These are phyloP conservation scores for Lantana camara DNA, from an alignment of 257 asterid genomes.

Conservation along the genomic window DNA sequence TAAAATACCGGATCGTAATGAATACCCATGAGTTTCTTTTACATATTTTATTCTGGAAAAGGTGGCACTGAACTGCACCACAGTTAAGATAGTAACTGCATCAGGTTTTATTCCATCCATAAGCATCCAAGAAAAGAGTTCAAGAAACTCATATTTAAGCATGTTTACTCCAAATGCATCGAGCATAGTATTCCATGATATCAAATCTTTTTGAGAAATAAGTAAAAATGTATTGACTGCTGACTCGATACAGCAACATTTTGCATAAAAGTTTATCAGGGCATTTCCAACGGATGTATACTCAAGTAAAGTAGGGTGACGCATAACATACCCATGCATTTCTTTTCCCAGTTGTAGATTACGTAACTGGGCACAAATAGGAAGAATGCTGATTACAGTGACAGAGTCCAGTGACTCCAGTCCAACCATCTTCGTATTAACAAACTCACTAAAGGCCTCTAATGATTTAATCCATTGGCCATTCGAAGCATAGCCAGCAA, in stretches of 20 bases:
- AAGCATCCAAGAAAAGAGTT: constrained; percentile 52
- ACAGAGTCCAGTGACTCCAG: constrained; percentile 67
- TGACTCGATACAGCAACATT: constrained; percentile 48
- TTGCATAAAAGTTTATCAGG: constrained; percentile 67
- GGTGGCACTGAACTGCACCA: constrained; percentile 46
- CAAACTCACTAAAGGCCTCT: constrained; percentile 45
- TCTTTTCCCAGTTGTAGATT: constrained; percentile 65
- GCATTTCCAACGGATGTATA: constrained; percentile 70
- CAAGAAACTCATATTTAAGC: constrained; percentile 46
- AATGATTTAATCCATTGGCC: constrained; percentile 61
- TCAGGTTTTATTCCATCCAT: constrained; percentile 60
- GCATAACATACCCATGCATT: constrained; percentile 67
- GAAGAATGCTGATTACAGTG: constrained; percentile 70
- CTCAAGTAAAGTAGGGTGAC: constrained; percentile 41
- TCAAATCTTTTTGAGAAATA: constrained; percentile 56
- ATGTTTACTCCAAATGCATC: constrained; percentile 58
- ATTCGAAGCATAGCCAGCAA: constrained; percentile 67
- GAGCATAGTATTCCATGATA: constrained; percentile 85
- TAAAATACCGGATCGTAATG: constrained; percentile 48
- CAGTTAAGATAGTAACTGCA: constrained; percentile 58
- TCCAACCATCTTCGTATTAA: constrained; percentile 34
- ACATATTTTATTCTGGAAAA: constrained; percentile 45
- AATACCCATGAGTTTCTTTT: constrained; percentile 77
- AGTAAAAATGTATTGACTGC: constrained; percentile 52
- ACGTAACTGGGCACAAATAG: constrained; percentile 57